Percentiles rank a stretch among this genome's conserved stretches.
Evolutionary conservation across 768 basidiomycete species (phyloP).

Genomic region (Cystoderma amianthinum): DNA sequence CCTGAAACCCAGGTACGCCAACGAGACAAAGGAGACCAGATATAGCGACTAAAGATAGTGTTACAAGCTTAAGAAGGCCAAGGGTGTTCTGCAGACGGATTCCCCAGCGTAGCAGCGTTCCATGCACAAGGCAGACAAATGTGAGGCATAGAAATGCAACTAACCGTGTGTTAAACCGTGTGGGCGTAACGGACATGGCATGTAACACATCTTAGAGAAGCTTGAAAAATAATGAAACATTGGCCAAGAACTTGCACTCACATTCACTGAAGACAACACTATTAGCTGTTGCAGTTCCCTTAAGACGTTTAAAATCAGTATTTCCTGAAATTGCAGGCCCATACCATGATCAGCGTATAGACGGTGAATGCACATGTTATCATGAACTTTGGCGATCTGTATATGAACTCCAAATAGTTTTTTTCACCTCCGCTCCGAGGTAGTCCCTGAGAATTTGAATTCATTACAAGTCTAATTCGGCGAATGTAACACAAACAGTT

Average conservation of each 20-base stretch:
- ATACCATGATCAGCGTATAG: conserved; percentile 51
- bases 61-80: conserved; percentile 53
- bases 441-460: no score
- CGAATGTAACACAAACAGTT: conserved; percentile 36
- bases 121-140: conserved; percentile 51
- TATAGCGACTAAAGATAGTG: conserved; percentile 42
- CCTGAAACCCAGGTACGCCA: conserved; percentile 40
- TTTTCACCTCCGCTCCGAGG: conserved; percentile 73
- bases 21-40: conserved; percentile 47
- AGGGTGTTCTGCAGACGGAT: conserved; percentile 58
- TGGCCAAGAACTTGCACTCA: conserved; percentile 13
- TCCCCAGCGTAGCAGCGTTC: conserved; percentile 44
- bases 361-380: conserved; percentile 51
- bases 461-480: no score
- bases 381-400: conserved; percentile 52
- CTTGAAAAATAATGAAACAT: background rate
- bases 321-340: conserved; percentile 11
- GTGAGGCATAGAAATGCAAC: conserved; percentile 50
- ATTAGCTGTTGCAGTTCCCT: conserved; percentile 56
- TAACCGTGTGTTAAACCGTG: conserved; percentile 41
- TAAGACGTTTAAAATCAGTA: background rate
- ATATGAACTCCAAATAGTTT: conserved; percentile 71
- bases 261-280: conserved; percentile 72
- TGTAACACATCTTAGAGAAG: conserved; percentile 45
- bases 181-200: conserved; percentile 38